phyloP scores from a whole-genome alignment of 139 green algal species.

The Micromonas commoda region DNA sequence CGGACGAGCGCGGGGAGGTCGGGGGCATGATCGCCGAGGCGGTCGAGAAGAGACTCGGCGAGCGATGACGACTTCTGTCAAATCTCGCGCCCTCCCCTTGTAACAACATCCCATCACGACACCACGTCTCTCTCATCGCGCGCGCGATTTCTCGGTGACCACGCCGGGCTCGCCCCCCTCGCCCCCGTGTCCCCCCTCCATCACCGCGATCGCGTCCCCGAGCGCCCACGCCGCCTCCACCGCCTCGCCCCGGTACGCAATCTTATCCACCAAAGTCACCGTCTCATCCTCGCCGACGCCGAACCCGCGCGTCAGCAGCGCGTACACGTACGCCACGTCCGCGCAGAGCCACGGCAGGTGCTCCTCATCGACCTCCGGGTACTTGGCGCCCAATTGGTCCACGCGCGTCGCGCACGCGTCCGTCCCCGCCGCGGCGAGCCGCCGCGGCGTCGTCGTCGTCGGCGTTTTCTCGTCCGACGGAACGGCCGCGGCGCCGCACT shows the following conservation, averaged over 20 bases:
- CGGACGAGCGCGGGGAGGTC: slow-evolving; percentile 18
- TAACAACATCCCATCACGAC: no score
- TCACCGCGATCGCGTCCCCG: slow-evolving; percentile 69
- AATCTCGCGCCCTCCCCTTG: no score
- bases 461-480: slow-evolving; percentile 1
- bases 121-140: not conserved
- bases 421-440: slow-evolving; percentile 45
- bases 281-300: slow-evolving; percentile 45
- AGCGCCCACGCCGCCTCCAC: slow-evolving; percentile 87
- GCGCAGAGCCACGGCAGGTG: slow-evolving; percentile 76
- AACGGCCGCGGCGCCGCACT: slow-evolving; percentile 35
- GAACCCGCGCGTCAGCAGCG: slow-evolving; percentile 82
- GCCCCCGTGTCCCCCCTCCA: not conserved
- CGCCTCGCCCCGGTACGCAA: slow-evolving; percentile 72
- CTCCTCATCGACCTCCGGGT: slow-evolving; percentile 31
- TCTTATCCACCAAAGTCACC: slow-evolving; percentile 59
- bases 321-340: slow-evolving; percentile 79
- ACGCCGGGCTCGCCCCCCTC: no score
- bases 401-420: slow-evolving; percentile 38
- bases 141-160: no score
- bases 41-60: not conserved
- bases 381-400: slow-evolving; percentile 28
- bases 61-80: no score
- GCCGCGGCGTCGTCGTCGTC: slow-evolving; percentile 31
- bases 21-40: not conserved